Evolutionary conservation across 805 yeast genomes (phyloP).

Genomic region (Saccharomycopsis microspora): DNA sequence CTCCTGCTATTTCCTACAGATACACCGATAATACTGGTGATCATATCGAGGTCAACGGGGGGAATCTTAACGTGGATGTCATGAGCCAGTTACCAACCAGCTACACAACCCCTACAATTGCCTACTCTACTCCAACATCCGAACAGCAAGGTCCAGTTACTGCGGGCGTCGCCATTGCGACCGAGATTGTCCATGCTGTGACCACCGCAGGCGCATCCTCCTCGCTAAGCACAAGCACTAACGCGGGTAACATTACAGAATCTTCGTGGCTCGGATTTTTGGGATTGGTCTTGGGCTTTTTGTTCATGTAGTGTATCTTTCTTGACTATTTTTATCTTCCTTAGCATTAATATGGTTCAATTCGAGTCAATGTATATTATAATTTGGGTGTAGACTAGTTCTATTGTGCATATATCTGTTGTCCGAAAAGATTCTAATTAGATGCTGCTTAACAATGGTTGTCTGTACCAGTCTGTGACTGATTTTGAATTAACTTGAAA

Average conservation of each 20-base stretch:
- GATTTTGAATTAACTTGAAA: no score
- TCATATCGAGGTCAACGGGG: conserved; percentile 25
- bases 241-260: conserved; percentile 21
- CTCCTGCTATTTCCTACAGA: conserved; percentile 46
- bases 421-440: no score
- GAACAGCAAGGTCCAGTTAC: conserved; percentile 39
- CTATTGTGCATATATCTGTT: no score
- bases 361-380: no score
- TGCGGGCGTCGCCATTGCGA: conserved; percentile 73
- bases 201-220: neutral
- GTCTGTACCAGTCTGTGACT: no score
- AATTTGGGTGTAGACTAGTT: no score
- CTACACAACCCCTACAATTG: conserved; percentile 33
- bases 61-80: conserved; percentile 46
- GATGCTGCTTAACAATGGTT: no score
- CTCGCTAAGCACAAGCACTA: neutral
- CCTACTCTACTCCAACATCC: conserved; percentile 89
- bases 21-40: conserved; percentile 23
- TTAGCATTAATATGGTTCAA: no score
- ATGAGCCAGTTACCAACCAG: conserved; percentile 51
- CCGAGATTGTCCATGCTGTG: conserved; percentile 55
- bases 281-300: no score
- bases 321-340: neutral
- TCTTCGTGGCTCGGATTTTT: neutral
- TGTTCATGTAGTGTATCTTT: neutral